Evolutionary conservation across 495 filamentous ascomycete species (phyloP).

Genomic region (Talaromyces borbonicus): DNA sequence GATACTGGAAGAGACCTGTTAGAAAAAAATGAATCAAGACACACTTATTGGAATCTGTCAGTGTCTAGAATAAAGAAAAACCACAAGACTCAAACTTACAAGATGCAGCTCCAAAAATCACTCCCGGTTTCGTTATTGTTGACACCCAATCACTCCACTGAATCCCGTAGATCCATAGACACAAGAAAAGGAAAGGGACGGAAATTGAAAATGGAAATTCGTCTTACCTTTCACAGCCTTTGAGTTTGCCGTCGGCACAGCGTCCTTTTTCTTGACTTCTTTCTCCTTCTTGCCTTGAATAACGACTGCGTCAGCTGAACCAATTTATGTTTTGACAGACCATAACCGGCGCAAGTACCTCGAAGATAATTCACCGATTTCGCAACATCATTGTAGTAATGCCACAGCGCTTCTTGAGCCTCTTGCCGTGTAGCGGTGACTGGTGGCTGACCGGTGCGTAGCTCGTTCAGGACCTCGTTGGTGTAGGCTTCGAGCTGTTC

Average conservation of each 20-base stretch:
- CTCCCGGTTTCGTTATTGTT: neutral
- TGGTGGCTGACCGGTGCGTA: conserved; percentile 28
- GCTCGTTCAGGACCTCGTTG: conserved; percentile 25
- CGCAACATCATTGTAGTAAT: conserved; percentile 89
- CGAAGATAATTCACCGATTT: conserved; percentile 74
- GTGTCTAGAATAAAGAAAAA: conserved; percentile 18
- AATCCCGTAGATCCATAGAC: conserved; percentile 26
- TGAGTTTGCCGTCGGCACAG: conserved; percentile 23
- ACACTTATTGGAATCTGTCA: conserved; percentile 26
- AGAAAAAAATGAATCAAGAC: conserved; percentile 30
- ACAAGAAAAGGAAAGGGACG: conserved; percentile 1
- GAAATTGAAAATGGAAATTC: conserved; percentile 12
- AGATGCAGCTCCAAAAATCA: neutral
- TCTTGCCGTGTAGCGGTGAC: conserved; percentile 42
- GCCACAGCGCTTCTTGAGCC: conserved; percentile 83
- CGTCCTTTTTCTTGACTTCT: conserved; percentile 29
- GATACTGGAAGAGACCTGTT: conserved; percentile 33
- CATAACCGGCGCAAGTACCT: conserved; percentile 32
- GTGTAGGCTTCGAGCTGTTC: conserved; percentile 32
- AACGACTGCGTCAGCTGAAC: conserved; percentile 9
- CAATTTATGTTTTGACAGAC: neutral
- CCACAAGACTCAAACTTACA: conserved; percentile 6
- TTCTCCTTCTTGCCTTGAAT: conserved; percentile 35
- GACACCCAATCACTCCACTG: neutral
- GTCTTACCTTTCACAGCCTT: conserved; percentile 42